Base-by-base conservation (phyloP, 1,139 yeast species). In the Starmera stellimalicola region DNA sequence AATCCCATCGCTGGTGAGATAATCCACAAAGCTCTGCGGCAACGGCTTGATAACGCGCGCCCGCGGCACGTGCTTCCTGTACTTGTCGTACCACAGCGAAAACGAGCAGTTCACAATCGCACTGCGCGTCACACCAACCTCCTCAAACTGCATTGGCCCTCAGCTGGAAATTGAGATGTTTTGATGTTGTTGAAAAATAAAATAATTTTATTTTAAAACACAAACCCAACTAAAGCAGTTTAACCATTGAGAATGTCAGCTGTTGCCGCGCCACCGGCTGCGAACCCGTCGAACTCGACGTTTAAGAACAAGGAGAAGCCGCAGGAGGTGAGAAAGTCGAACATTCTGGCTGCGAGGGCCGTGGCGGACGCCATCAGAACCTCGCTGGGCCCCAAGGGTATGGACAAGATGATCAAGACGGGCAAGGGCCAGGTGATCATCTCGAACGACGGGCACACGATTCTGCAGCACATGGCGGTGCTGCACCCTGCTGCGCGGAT, bases 331-430 rank as follows among this genome's bases (percentile, higher is more conserved):
- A 82, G 99, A 46, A 79, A 75, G 57, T 77, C 93, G 37, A 93
- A 93, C 55, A 88, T 93, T 46, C 68, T 84, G 41, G 98, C 98
- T 1, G 98, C 97, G 8, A 70, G 94, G 51, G 97, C 98, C 4
- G 98, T 93, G 27, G 91, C 96, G 3, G 98, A 93, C 60, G 98
- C 98, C 34, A 87, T 91, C 54, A 73, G 98, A 59, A 91, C 99
- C 4, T 87, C 97, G 9, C 66, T 91, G 39, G 99, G 99, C 24
- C 99, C 99, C 34, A 88, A 87, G 58, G 98, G 99, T 40, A 91
- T 91, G 98, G 99, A 91, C 59, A 93, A 93, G 66, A 91, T 91
- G 98, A 84, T 84, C 63, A 87, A 84, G 60, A 87, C 97, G 22
- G 81, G 88, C 36, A 73, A 73, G 33, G 97, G 97, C 26, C 91